Conservation (phyloP, 73 alveolate species). For the Paramecium sonneborni region DNA sequence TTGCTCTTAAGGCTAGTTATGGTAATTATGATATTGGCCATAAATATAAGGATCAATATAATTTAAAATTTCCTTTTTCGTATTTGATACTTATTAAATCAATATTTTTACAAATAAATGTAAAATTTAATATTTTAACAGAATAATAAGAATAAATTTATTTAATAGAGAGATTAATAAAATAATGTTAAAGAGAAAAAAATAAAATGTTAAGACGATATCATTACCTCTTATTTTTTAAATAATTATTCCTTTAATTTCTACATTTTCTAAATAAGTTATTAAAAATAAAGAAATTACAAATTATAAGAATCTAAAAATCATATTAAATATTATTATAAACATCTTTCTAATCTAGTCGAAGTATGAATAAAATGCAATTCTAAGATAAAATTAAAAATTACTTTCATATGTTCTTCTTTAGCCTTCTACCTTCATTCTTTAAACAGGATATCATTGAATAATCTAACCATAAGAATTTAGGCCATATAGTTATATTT, state of each 20-base stretch:
- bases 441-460: constrained; percentile 1
- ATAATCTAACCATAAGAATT: constrained; percentile 65
- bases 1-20: neutral
- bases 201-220: neutral
- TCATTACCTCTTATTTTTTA: neutral
- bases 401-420: constrained; percentile 5
- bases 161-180: too few relatives aligned
- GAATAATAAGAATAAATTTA: too few relatives aligned
- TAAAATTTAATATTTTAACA: too few relatives aligned
- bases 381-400: neutral
- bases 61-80: neutral
- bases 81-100: neutral
- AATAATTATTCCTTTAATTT: neutral
- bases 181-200: too few relatives aligned
- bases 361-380: neutral
- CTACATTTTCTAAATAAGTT: neutral
- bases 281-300: too few relatives aligned
- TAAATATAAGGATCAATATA: neutral
- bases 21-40: neutral
- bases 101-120: neutral
- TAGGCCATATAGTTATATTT: constrained; percentile 77
- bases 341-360: too few relatives aligned
- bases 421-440: constrained; percentile 8
- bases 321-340: too few relatives aligned
- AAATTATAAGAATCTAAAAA: too few relatives aligned